Conservation (phyloP, 2,329 filamentous ascomycete species). For the Xylariaceae sp. region DNA sequence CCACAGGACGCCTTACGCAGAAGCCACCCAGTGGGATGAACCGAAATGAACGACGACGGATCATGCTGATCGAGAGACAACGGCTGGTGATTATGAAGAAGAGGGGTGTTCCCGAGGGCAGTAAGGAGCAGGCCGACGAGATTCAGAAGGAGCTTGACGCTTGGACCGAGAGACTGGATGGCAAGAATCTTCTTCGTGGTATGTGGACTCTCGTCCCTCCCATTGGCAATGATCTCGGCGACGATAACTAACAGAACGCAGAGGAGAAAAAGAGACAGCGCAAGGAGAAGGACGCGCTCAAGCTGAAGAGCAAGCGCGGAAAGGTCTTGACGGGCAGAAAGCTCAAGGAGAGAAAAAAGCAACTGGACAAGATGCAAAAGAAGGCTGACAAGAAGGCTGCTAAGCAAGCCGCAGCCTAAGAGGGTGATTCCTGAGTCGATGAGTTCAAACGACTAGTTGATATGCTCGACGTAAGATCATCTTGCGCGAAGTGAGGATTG, state of each 20-base stretch:
- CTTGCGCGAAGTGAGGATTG: neutral
- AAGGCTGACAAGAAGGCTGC: constrained; percentile 9
- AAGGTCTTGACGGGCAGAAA: constrained; percentile 18
- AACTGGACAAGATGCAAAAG: constrained; percentile 13
- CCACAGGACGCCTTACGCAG: constrained; percentile 7
- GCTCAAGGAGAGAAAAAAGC: constrained; percentile 18
- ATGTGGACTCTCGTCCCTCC: neutral
- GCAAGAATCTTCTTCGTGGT: constrained; percentile 9
- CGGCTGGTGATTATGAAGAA: constrained; percentile 23
- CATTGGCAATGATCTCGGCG: neutral
- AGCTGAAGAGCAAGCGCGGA: constrained; percentile 16
- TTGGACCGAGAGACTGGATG: constrained; percentile 20
- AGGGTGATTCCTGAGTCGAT: neutral
- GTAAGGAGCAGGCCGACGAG: constrained; percentile 19
- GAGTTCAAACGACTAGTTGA: neutral
- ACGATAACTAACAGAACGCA: constrained; percentile 1
- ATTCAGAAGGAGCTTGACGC: constrained; percentile 23
- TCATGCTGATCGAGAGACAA: constrained; percentile 26
- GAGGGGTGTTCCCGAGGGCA: constrained; percentile 20
- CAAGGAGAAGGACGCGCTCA: constrained; percentile 18
- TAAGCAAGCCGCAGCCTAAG: constrained; percentile 2
- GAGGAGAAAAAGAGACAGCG: constrained; percentile 20
- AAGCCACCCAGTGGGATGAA: constrained; percentile 19
- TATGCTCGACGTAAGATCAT: neutral
- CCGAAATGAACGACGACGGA: constrained; percentile 26